Evolutionary conservation across 1,284 basidiomycete genomes (phyloP), one percentile per base, ranked within the genome.

Genomic region (Cutaneotrichosporon sp.): DNA sequence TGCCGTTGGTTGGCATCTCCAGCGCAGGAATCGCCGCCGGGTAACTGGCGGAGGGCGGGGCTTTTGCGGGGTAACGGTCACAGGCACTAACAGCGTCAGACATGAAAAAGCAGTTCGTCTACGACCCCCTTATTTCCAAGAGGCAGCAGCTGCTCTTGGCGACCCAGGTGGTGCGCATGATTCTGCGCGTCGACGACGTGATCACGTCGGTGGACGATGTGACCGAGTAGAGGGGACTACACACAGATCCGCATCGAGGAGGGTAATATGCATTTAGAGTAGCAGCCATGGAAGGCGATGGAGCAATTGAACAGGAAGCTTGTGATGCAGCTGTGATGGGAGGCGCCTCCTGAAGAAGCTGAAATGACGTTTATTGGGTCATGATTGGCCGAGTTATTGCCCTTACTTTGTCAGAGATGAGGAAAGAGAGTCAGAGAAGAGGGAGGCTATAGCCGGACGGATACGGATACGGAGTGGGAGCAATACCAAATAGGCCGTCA

Each of bases 81-180:
- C 35, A 49, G 39, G 17, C 27, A 42, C 37, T 32, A 34, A 47
- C 39, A 33, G 31, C 35, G 42, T 43, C 61, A 94, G 93, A 98
- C 68, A 98, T 98, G 94, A 94, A 88, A 79, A 82, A 87, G 69
- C 94, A 97, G 74, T 90, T 90, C 64, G 94, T 98, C 22, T 94
- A 94, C 68, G 94, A 98, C 71, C 93, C 94, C 26, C 79, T 97
- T 57, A 94, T 98, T 70, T 92, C 90, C 39, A 98, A 98, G 79
- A 81, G 94, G 66, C 93, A 97, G 74, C 96, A 98, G 71, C 92
- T 94, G 74, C 78, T 97, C 57, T 79, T 98, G 43, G 94, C 96
- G n/a, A 97, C 93, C 32, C 94, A 98, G 81, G 86, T 92, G 9
- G 70, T 75, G 27, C 62, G 71, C 51, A 72, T 75, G 72, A 72